Percentiles rank a stretch among this genome's conserved stretches.
Conservation (phyloP, 2,329 filamentous ascomycete genomes). For the Orbilia blumenaviensis region DNA sequence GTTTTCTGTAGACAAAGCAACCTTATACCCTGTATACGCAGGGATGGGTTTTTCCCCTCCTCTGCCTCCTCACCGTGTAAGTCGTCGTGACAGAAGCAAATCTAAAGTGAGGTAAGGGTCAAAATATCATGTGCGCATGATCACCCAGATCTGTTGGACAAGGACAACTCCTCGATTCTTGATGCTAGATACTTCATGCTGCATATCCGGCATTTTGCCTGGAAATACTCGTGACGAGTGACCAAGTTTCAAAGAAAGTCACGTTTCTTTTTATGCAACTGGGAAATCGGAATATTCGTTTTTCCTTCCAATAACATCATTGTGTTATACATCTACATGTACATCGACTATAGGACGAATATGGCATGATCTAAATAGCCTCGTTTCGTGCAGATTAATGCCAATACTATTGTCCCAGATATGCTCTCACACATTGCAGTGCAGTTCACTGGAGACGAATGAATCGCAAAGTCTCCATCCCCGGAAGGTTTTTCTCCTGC, state of each 20-base stretch:
- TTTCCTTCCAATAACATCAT: constrained; percentile 4
- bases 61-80: neutral
- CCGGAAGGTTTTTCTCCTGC: constrained; percentile 20
- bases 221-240: constrained; percentile 17
- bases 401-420: constrained; percentile 11
- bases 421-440: neutral
- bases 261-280: constrained; percentile 37
- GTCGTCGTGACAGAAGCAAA: constrained; percentile 6
- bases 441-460: no score
- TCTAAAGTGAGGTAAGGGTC: constrained; percentile 7
- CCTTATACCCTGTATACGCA: constrained; percentile 16
- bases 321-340: constrained; percentile 4
- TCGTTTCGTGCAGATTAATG: constrained; percentile 47
- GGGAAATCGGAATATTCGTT: constrained; percentile 40
- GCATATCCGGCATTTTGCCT: constrained; percentile 30
- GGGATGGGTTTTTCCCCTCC: constrained; percentile 15
- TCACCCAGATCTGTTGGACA: constrained; percentile 46
- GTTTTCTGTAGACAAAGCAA: constrained; percentile 26
- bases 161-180: neutral
- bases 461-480: constrained; percentile 16
- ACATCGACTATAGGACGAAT: constrained; percentile 23
- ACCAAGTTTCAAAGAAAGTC: constrained; percentile 27
- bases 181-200: neutral
- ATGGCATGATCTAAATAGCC: constrained; percentile 39
- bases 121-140: constrained; percentile 45